These are phyloP conservation scores for Sextonia rubra DNA, from an alignment of 164 flowering plant species.

Conservation along the genomic window DNA sequence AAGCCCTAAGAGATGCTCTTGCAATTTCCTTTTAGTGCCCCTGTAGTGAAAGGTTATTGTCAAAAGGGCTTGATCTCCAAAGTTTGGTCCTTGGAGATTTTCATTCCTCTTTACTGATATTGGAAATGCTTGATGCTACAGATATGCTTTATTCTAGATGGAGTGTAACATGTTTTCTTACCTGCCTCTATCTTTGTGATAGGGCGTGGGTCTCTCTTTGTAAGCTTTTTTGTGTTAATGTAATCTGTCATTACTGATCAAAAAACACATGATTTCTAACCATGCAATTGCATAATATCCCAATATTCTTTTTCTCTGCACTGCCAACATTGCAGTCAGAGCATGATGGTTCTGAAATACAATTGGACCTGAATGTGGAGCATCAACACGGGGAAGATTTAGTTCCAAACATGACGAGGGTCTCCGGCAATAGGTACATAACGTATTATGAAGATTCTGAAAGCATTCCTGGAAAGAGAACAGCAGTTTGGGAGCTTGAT, in stretches of 20 bases:
- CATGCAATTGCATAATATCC: not conserved
- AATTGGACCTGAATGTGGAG: slow-evolving; percentile 68
- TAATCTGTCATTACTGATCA: too few relatives aligned
- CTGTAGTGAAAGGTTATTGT: too few relatives aligned
- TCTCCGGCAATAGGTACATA: slow-evolving; percentile 74
- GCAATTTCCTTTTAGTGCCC: too few relatives aligned
- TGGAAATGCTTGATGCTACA: not conserved
- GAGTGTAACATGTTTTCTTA: not conserved
- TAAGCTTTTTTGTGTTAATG: too few relatives aligned
- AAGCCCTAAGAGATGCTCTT: too few relatives aligned
- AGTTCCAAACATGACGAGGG: slow-evolving; percentile 84
- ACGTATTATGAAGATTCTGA: slow-evolving; percentile 96
- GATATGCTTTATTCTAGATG: not conserved
- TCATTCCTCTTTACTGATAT: too few relatives aligned
- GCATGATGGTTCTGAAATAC: slow-evolving; percentile 95
- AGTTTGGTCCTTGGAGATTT: too few relatives aligned
- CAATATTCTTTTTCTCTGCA: not conserved
- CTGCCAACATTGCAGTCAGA: slow-evolving; percentile 51
- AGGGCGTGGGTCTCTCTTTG: too few relatives aligned
- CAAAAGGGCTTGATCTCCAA: too few relatives aligned
- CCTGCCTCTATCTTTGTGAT: too few relatives aligned
- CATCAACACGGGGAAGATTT: slow-evolving; percentile 66
- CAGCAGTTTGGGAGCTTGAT: slow-evolving; percentile 97
- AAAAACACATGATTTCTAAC: too few relatives aligned
- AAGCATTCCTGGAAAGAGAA: slow-evolving; percentile 82